Evolutionary conservation across 2,329 filamentous ascomycete species (phyloP).

Genomic region (Cercospora sp.): DNA sequence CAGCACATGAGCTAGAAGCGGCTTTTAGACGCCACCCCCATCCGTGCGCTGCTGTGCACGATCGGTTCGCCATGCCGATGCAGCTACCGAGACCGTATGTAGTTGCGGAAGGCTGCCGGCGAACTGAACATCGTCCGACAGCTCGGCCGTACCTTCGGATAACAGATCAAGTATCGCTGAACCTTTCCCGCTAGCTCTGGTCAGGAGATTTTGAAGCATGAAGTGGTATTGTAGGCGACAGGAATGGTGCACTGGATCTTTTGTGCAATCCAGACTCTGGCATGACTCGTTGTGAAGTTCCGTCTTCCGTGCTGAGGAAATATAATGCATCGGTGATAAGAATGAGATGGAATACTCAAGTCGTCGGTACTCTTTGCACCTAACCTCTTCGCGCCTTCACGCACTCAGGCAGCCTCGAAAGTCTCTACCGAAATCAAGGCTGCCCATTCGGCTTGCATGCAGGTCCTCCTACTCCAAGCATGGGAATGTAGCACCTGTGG

Average conservation of each 20-base stretch:
- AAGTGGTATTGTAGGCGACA: neutral
- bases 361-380: neutral
- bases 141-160: neutral
- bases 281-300: neutral
- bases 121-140: neutral
- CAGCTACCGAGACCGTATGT: neutral
- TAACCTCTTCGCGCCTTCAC: neutral
- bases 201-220: neutral
- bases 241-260: neutral
- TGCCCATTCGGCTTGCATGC: neutral
- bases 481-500: neutral
- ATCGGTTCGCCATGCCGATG: neutral
- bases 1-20: neutral
- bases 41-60: neutral
- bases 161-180: neutral
- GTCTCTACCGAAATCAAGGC: neutral
- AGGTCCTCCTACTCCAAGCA: neutral
- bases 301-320: neutral
- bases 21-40: neutral
- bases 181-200: neutral
- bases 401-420: neutral
- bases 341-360: neutral
- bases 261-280: neutral
- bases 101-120: neutral
- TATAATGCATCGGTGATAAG: neutral